phyloP scores from a whole-genome alignment of 305 asterid species.

The Stenogyne calaminthoides region DNA sequence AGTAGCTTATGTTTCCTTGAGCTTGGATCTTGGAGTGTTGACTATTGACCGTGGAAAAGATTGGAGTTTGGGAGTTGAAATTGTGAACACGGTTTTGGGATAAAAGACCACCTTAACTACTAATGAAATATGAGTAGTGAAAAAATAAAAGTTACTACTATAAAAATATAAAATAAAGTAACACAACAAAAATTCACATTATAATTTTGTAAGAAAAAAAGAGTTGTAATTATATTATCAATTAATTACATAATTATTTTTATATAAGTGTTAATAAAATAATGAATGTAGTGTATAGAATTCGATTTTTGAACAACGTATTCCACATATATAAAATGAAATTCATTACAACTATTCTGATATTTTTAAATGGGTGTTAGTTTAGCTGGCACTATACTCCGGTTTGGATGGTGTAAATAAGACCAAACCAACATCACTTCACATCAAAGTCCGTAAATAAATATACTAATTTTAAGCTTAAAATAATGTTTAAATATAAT shows the following conservation, averaged over 20 bases:
- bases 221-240: neutral
- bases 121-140: neutral
- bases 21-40: slow-evolving; percentile 18
- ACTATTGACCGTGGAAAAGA: slow-evolving; percentile 9
- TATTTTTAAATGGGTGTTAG: neutral
- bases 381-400: neutral
- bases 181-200: no score
- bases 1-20: neutral
- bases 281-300: neutral
- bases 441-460: neutral
- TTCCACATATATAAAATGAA: neutral
- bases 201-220: no score
- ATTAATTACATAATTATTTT: neutral
- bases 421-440: neutral
- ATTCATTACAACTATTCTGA: neutral
- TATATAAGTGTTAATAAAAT: neutral
- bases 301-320: neutral
- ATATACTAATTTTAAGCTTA: neutral
- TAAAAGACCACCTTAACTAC: neutral
- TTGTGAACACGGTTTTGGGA: neutral
- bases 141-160: no score
- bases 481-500: neutral
- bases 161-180: no score
- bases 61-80: neutral
- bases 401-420: neutral